Evolutionary conservation across 495 filamentous ascomycete species (phyloP).

Genomic region (Lasiosphaeria miniovina): DNA sequence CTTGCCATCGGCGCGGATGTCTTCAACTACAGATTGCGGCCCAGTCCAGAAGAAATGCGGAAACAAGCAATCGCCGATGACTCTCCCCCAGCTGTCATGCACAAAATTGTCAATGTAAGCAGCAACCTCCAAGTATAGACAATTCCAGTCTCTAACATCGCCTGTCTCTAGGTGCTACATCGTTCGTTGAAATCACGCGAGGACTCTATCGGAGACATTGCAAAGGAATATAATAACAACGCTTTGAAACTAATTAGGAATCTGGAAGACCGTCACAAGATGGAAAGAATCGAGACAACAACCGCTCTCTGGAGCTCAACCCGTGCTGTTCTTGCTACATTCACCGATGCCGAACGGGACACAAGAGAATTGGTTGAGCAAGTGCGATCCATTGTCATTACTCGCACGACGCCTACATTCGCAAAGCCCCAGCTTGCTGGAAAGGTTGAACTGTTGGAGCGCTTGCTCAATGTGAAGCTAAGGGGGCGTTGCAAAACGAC

Average conservation of each 20-base stretch:
- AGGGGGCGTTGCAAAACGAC: not conserved
- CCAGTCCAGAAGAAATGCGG: constrained; percentile 13
- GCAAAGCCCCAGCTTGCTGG: not conserved
- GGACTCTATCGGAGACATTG: constrained; percentile 16
- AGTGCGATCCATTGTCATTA: not conserved
- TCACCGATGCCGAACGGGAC: not conserved
- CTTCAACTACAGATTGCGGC: not conserved
- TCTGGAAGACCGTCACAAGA: constrained; percentile 13
- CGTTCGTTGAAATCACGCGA: not conserved
- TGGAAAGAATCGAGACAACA: constrained; percentile 5
- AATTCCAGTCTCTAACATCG: not conserved
- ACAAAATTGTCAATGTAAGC: constrained; percentile 18
- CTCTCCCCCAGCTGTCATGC: constrained; percentile 13
- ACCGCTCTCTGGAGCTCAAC: not conserved
- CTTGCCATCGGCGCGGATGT: not conserved
- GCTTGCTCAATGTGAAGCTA: not conserved
- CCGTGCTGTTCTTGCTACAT: not conserved
- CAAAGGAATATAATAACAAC: constrained; percentile 19
- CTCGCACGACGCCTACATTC: not conserved
- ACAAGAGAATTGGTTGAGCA: not conserved
- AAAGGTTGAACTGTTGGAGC: constrained; percentile 6
- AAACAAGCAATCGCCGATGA: constrained; percentile 13
- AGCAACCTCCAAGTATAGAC: no score
- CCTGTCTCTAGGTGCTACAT: not conserved
- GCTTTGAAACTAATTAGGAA: constrained; percentile 15